Percentiles rank a stretch among this genome's conserved stretches.
Conservation (phyloP, 2,329 filamentous ascomycete genomes). For the Chrysoporthe austroafricana region DNA sequence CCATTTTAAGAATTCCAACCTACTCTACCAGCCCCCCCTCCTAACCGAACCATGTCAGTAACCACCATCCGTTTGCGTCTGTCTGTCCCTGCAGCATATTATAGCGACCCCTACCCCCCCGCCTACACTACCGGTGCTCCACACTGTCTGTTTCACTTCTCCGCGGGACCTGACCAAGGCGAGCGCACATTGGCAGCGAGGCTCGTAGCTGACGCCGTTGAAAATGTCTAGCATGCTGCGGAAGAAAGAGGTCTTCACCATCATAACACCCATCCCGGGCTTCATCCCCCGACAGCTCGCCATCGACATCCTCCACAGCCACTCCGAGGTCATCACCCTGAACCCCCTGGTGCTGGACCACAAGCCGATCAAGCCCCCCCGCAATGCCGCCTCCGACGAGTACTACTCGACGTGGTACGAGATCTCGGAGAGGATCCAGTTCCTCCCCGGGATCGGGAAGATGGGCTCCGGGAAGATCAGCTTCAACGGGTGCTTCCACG, state of each 20-base stretch:
- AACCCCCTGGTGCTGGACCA: slow-evolving; percentile 70
- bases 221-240: slow-evolving; percentile 49
- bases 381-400: slow-evolving; percentile 69
- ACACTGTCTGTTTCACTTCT: neutral
- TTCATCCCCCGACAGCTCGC: slow-evolving; percentile 74
- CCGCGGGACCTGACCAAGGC: neutral
- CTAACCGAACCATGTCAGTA: neutral
- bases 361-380: slow-evolving; percentile 67
- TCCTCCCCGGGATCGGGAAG: slow-evolving; percentile 67
- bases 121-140: neutral
- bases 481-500: slow-evolving; percentile 74
- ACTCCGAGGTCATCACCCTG: slow-evolving; percentile 71
- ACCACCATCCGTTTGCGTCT: neutral
- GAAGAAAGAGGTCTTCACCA: slow-evolving; percentile 69
- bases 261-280: slow-evolving; percentile 70
- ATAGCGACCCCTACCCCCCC: neutral
- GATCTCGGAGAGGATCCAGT: slow-evolving; percentile 70
- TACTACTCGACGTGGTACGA: slow-evolving; percentile 77
- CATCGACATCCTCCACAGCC: slow-evolving; percentile 72
- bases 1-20: neutral
- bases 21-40: no score
- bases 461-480: slow-evolving; percentile 67
- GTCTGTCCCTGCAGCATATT: neutral
- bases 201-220: slow-evolving; percentile 16
- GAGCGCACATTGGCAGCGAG: neutral